phyloP scores from a whole-genome alignment of 768 basidiomycete genomes.

The Cystofilobasidium bisporidii region DNA sequence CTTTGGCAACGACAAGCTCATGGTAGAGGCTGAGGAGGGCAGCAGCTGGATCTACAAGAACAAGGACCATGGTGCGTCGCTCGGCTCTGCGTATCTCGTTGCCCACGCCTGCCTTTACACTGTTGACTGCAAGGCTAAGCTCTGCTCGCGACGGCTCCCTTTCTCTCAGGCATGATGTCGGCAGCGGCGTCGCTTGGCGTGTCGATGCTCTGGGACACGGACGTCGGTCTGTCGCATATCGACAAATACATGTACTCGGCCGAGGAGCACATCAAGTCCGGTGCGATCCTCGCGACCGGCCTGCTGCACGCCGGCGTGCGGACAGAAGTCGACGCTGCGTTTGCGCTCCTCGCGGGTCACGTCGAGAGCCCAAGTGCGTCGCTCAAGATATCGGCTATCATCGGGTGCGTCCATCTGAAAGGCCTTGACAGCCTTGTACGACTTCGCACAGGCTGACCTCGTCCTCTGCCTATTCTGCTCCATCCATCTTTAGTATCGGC shows the following conservation, averaged over 20 bases:
- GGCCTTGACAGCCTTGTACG: neutral
- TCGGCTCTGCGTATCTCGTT: neutral
- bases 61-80: constrained; percentile 76
- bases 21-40: constrained; percentile 93
- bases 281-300: constrained; percentile 88
- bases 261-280: constrained; percentile 96
- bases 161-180: constrained; percentile 72
- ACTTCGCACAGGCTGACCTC: neutral
- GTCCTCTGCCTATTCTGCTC: no score
- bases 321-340: constrained; percentile 83
- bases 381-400: constrained; percentile 76
- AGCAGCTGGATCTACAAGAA: constrained; percentile 99
- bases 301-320: constrained; percentile 80
- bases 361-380: constrained; percentile 75
- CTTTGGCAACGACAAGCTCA: constrained; percentile 95
- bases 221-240: constrained; percentile 82
- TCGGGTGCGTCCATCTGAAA: constrained; percentile 45
- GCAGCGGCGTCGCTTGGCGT: constrained; percentile 90
- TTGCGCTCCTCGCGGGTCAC: constrained; percentile 82
- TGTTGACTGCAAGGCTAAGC: no score
- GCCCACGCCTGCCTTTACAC: no score
- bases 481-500: constrained; percentile 61
- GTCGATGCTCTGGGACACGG: constrained; percentile 90
- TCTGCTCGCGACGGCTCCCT: no score
- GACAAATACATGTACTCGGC: constrained; percentile 96